Conservation (phyloP, 768 basidiomycete species). For the Omphalotus guepiniiformis region DNA sequence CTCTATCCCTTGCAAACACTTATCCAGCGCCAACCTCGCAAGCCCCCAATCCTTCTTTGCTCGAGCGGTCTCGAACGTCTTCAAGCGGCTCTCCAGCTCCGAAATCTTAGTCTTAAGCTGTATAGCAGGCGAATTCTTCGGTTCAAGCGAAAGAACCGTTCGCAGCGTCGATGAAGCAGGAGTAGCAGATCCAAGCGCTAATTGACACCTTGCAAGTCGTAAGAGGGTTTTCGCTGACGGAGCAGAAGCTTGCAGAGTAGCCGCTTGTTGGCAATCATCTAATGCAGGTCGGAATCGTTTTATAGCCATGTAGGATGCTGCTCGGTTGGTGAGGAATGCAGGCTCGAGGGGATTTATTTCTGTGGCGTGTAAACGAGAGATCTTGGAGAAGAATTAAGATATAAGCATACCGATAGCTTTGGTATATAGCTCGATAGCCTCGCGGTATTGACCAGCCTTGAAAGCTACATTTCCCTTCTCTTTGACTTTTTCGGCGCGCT, state of each 20-base stretch:
- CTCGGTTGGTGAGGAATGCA: conserved; percentile 79
- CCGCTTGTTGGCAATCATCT: conserved; percentile 74
- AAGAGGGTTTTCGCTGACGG: conserved; percentile 77
- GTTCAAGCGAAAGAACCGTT: conserved; percentile 56
- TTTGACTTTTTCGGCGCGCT: conserved; percentile 59
- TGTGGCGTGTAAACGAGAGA: conserved; percentile 20
- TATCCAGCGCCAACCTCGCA: conserved; percentile 76
- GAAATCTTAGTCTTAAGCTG: conserved; percentile 60
- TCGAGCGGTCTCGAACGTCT: conserved; percentile 55
- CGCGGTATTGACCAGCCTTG: conserved; percentile 57
- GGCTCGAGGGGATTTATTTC: conserved; percentile 64
- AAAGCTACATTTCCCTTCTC: conserved; percentile 75
- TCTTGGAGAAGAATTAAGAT: conserved; percentile 7
- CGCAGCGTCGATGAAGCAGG: conserved; percentile 66
- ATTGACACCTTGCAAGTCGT: conserved; percentile 79
- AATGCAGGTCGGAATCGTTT: conserved; percentile 75
- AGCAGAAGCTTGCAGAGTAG: conserved; percentile 52
- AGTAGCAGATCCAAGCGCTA: conserved; percentile 67
- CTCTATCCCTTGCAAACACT: conserved; percentile 68
- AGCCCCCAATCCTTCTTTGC: conserved; percentile 68
- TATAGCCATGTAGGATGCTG: conserved; percentile 79
- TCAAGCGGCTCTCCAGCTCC: conserved; percentile 60
- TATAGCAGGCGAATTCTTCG: conserved; percentile 52
- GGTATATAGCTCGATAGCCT: conserved; percentile 72
- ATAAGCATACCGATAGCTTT: conserved; percentile 60